Conservation (phyloP, 2,329 filamentous ascomycete species). For the Talaromyces atroroseus region DNA sequence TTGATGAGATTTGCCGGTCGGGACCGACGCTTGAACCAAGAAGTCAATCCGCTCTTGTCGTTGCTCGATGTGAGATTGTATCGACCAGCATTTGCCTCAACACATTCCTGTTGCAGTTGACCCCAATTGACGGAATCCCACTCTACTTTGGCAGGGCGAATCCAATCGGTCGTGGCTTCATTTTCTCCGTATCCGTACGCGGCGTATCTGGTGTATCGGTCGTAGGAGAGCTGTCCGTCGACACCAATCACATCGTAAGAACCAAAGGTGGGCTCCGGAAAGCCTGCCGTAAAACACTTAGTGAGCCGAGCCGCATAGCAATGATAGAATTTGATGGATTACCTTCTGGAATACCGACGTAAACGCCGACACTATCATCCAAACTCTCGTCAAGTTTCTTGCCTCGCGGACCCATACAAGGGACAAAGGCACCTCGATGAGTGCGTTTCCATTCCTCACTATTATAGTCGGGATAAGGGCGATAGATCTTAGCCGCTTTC, state of each 20-base stretch:
- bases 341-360: slow-evolving; percentile 23
- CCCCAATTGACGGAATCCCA: slow-evolving; percentile 69
- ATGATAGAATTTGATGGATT: background rate
- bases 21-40: slow-evolving; percentile 14
- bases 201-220: slow-evolving; percentile 64
- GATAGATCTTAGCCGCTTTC: slow-evolving; percentile 44
- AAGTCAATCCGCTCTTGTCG: slow-evolving; percentile 12
- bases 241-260: slow-evolving; percentile 57
- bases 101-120: slow-evolving; percentile 61
- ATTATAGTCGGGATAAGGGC: slow-evolving; percentile 69
- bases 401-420: slow-evolving; percentile 59
- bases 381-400: slow-evolving; percentile 48
- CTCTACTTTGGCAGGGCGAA: slow-evolving; percentile 21
- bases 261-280: slow-evolving; percentile 58
- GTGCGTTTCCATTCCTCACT: slow-evolving; percentile 53
- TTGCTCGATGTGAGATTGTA: slow-evolving; percentile 36
- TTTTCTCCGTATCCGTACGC: slow-evolving; percentile 41
- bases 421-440: slow-evolving; percentile 54
- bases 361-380: slow-evolving; percentile 61
- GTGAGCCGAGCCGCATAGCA: background rate
- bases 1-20: slow-evolving; percentile 23
- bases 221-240: slow-evolving; percentile 60
- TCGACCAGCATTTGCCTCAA: slow-evolving; percentile 60
- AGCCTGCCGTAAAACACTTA: slow-evolving; percentile 31
- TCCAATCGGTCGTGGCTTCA: slow-evolving; percentile 22